A percentile compares a stretch with the other conserved stretches of the same genome.
These are phyloP conservation scores for Tremellales sp. DNA, from an alignment of 1,284 basidiomycete genomes.

Conservation along the genomic window DNA sequence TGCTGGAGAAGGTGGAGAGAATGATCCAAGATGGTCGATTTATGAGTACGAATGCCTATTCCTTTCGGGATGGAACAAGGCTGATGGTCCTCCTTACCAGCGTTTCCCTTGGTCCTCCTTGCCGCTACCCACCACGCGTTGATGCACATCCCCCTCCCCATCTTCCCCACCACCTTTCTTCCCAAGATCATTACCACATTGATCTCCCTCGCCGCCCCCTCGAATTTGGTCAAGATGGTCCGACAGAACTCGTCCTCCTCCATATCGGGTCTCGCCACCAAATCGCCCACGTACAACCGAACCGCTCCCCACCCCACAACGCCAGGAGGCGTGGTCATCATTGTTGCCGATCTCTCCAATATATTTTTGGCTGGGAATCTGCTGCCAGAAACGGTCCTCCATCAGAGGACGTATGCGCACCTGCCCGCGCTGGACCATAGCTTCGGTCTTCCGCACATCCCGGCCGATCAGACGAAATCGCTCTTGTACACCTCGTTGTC, in stretches of 20 bases:
- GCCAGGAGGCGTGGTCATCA: conserved; percentile 30
- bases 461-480: conserved; percentile 21
- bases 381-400: conserved; percentile 15
- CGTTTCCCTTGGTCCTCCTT: conserved; percentile 32
- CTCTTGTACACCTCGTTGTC: conserved; percentile 6
- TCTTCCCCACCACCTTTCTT: conserved; percentile 15
- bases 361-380: conserved; percentile 35
- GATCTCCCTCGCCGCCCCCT: conserved; percentile 23
- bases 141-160: conserved; percentile 26
- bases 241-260: conserved; percentile 18
- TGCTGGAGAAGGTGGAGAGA: conserved; percentile 20
- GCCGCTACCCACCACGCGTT: conserved; percentile 27
- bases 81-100: conserved; percentile 11
- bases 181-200: conserved; percentile 17
- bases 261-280: conserved; percentile 7
- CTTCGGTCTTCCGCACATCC: conserved; percentile 14
- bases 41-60: conserved; percentile 19
- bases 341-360: conserved; percentile 35
- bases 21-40: conserved; percentile 13
- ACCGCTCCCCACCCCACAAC: conserved; percentile 31
- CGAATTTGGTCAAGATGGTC: conserved; percentile 35
- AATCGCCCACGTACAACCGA: conserved; percentile 5
- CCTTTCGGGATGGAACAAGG: not conserved
- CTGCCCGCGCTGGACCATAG: conserved; percentile 9
- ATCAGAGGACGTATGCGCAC: conserved; percentile 22